Base-by-base conservation (phyloP, 2,329 filamentous ascomycete genomes). In the Alternaria hordeiaustralica region DNA sequence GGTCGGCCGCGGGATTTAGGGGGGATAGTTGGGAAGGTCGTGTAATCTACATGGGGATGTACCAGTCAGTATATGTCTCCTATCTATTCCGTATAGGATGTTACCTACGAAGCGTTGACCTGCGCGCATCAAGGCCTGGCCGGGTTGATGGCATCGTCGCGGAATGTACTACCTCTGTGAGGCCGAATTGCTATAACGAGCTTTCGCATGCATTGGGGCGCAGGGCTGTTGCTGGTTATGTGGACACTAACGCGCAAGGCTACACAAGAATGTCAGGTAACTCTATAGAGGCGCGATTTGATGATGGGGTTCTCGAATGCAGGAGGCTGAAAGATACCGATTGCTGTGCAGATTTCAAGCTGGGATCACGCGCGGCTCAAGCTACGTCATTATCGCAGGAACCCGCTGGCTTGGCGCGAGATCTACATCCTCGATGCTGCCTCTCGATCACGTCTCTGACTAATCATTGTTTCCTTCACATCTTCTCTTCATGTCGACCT, bases 21-120 rank as follows among this genome's bases (percentile, higher is more conserved):
- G 15, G 92, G 91, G 33, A 88, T 86, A 0, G 90, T 92, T 3
- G 92, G 92, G 72, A 96, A 95, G 7, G 92, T 95, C 73, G 94
- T 91, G 80, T 95, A 96, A 75, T 90, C 49, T 53, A 25, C 13
- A 13, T 25, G 6, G 10, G 13, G 13, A 21, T 23, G 21, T 23
- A 53, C 30, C 12, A 23, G 49, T 53, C 30, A 53, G 49, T 33
- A 47, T 25, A 25, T n/a, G 6, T 41, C 5, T 4, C 18, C 13
- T 25, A 6, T 23, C 6, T 28, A 25, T 21, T 10, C n/a, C 4
- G 20, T 15, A 41, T 41, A 13, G 13, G 49, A 23, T n/a, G 20
- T 30, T 41, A 4, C 49, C 20, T 53, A 53, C 49, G 89, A 68
- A 89, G 84, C 20, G 83, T 84, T n/a, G 85, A 86, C 67, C 84